A percentile compares a stretch with the other conserved stretches of the same genome.
Conservation (phyloP, 148 eudicot genomes). For the Euryodendron excelsum region DNA sequence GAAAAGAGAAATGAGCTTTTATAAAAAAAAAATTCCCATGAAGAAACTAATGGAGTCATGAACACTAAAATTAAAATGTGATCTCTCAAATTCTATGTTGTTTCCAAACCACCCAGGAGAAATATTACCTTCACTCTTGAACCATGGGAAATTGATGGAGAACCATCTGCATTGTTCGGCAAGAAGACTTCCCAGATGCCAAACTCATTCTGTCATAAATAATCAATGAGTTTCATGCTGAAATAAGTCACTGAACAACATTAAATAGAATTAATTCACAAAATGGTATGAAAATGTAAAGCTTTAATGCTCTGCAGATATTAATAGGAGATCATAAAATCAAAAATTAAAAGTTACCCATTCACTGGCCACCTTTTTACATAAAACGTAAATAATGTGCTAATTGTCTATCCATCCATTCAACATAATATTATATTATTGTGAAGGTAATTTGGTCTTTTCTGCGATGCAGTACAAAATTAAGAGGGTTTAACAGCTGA, state of each 20-base stretch:
- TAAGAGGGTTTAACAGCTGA: neutral
- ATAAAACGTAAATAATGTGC: neutral
- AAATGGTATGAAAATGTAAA: neutral
- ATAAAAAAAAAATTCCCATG: neutral
- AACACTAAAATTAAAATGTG: neutral
- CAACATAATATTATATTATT: neutral
- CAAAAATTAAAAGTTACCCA: neutral
- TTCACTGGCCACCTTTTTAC: neutral
- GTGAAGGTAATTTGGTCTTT: neutral
- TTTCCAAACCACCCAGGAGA: neutral
- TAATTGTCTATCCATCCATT: neutral
- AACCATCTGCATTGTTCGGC: slow-evolving; percentile 96
- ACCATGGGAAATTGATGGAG: slow-evolving; percentile 96
- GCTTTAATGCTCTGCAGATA: neutral
- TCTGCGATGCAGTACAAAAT: neutral
- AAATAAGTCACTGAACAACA: neutral
- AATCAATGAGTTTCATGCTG: slow-evolving; percentile 9
- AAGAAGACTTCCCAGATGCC: slow-evolving; percentile 97
- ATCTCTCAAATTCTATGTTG: neutral
- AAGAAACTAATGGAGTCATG: slow-evolving; percentile 2
- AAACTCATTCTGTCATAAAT: slow-evolving; percentile 71
- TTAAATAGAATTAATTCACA: neutral
- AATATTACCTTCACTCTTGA: slow-evolving; percentile 86
- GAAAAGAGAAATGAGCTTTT: slow-evolving; percentile 1
- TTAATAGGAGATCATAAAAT: neutral